Base-by-base conservation (phyloP, 2,329 filamentous ascomycete species). In the Ophiostoma populinum region DNA sequence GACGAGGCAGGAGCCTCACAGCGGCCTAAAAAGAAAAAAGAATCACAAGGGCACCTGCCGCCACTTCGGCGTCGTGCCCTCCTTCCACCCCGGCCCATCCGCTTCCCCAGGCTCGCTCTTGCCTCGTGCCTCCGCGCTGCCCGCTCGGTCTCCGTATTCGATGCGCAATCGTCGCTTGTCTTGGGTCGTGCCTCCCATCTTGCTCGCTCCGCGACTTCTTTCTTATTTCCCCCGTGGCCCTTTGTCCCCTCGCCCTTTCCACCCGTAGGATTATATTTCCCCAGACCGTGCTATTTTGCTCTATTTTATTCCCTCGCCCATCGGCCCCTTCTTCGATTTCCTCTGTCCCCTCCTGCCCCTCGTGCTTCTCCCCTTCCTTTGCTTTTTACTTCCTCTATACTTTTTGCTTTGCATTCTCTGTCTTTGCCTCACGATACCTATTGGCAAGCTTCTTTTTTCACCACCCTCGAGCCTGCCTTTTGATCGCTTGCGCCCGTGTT, bases 101-200 rank as follows among this genome's bases (percentile, higher is more conserved):
- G 30, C 12, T 11, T 3, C 10, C 13, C 21, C n/a, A 21, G n/a
- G 18, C 29, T 31, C 29, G 5, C 10, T 16, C 21, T 11, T 31
- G n/a, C 29, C 29, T 31, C 29, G 29, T 21, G 29, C 29, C n/a
- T 31, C 20, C 30, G 30, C 30, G 30, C n/a, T 11, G 10, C 16
- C 19, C 13, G 10, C n/a, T 13, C 11, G 18, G 18, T 32, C 20
- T 32, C 30, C 30, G 30, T 32, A 24, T 16, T 32, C 7, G 10
- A n/a, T n/a, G n/a, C n/a, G 19, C 20, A 12, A 15, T 24, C 24
- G 18, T 13, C 22, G 22, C 3, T 10, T 8, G 22, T 32, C n/a
- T n/a, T n/a, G n/a, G 29, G 20, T 32, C 20, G 30, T 20, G 30
- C 30, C 19, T 32, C 8, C 30, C 20, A 20, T 15, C 20, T 19